Evolutionary conservation across 2,329 filamentous ascomycete genomes (phyloP), one percentile per base, ranked within the genome.

Genomic region (Talaromyces sp.): DNA sequence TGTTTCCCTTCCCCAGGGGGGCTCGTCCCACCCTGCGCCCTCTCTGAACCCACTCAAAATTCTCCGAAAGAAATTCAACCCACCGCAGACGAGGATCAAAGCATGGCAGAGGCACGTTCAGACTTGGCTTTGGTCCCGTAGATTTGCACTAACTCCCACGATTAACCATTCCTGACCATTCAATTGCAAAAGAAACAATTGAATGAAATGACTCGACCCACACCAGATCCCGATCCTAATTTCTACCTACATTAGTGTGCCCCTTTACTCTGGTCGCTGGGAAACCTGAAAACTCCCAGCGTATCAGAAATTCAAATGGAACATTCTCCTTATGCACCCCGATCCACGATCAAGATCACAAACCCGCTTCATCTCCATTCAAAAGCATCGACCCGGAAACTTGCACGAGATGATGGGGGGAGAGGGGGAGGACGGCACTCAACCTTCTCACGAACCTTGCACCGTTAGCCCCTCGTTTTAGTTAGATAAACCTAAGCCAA

Each of bases 201-300:
- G 20, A 36, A 27, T 29, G 11, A 35, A 35, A 13, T 14, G 40
- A 10, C 16, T 27, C 14, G 51, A 45, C 46, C 57, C 57, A 57
- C 57, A 39, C 16, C 24, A 51, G 36, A 55, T 47, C 47, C 54
- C 54, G 49, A 57, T 52, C 49, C 30, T 44, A 45, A 30, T 19
- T 9, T 29, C 8, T 16, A 24, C 37, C 11, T 33, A 41, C 46
- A 41, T 41, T 41, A 39, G 46, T 33, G 24, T 32, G 24, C 50
- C 45, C 35, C 41, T 49, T 55, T 49, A 27, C 36, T 52, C 35
- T 40, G 42, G 30, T 53, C 52, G 33, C 47, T 24, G 47, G 47
- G 36, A 47, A 39, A 41, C 32, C 14, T 49, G 49, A 51, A 17
- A 9, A 24, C 30, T 13, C 17, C 42, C 22, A 43, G 39, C 52